These are phyloP conservation scores for Tolypocladium cylindrosporum DNA, from an alignment of 2,329 filamentous ascomycete species.

Conservation along the genomic window DNA sequence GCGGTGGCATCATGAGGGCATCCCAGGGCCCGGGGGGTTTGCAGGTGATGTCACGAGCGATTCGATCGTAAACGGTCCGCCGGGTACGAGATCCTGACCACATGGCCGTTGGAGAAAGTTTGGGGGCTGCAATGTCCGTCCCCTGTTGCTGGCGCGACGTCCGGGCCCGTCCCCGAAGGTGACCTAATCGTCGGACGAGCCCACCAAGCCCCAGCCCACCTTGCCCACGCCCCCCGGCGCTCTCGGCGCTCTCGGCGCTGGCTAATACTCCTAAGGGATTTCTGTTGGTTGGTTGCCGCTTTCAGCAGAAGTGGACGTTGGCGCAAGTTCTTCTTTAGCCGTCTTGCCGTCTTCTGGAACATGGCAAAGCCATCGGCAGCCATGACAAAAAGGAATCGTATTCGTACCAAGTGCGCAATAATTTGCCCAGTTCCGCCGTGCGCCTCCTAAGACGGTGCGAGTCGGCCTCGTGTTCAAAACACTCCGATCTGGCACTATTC, in stretches of 20 bases:
- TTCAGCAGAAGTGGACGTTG: neutral
- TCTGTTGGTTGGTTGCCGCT: neutral
- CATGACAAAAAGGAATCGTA: neutral
- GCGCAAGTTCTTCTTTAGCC: neutral
- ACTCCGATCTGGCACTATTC: neutral
- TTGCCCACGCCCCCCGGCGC: neutral
- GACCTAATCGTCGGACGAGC: neutral
- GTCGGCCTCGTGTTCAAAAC: neutral
- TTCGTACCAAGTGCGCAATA: neutral
- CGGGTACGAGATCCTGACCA: slow-evolving; percentile 2
- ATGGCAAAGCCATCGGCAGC: neutral
- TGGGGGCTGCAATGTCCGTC: neutral
- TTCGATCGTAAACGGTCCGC: slow-evolving; percentile 1
- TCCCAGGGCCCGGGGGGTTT: neutral
- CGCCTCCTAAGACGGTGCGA: neutral
- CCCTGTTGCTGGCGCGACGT: neutral
- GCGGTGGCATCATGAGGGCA: neutral
- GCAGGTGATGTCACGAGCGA: slow-evolving; percentile 1
- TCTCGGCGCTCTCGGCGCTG: neutral
- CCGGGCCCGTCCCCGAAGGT: too few species aligned
- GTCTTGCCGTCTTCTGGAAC: neutral
- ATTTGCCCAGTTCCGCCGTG: neutral
- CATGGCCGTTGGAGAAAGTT: slow-evolving; percentile 1
- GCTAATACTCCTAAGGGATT: neutral
- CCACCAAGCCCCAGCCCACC: neutral